Percentiles rank a stretch among this genome's conserved stretches.
Evolutionary conservation across 768 basidiomycete genomes (phyloP).

Genomic region (Lentinula guzmanii): DNA sequence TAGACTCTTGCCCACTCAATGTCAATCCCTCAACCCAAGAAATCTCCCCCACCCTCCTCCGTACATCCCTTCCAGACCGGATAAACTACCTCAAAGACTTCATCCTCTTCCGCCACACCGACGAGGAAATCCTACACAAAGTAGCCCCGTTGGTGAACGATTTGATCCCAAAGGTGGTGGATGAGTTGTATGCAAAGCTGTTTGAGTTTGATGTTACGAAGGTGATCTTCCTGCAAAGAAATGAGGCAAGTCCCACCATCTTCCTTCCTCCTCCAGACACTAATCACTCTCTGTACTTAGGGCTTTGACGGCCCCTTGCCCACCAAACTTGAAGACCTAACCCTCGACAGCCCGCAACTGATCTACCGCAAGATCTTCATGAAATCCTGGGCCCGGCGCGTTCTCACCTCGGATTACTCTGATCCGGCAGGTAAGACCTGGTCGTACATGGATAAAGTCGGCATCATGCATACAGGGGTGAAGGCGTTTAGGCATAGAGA

Average conservation of each 20-base stretch:
- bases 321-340: constrained; percentile 30
- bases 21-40: constrained; percentile 2
- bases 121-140: constrained; percentile 34
- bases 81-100: constrained; percentile 40
- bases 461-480: constrained; percentile 43
- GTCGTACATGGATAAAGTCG: constrained; percentile 39
- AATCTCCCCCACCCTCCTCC: background rate
- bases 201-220: constrained; percentile 40
- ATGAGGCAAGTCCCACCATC: constrained; percentile 16
- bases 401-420: constrained; percentile 38
- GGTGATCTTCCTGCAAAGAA: constrained; percentile 23
- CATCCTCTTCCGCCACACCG: constrained; percentile 34
- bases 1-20: background rate
- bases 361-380: constrained; percentile 38
- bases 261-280: background rate
- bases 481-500: constrained; percentile 35
- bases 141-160: constrained; percentile 34
- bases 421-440: constrained; percentile 26
- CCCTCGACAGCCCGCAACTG: constrained; percentile 37
- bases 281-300: constrained; percentile 8
- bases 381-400: constrained; percentile 26
- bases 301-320: constrained; percentile 37
- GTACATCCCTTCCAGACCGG: constrained; percentile 23
- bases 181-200: constrained; percentile 39
- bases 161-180: constrained; percentile 36